Conservation (phyloP, 164 flowering plant genomes). For the Taxillus chinensis region DNA sequence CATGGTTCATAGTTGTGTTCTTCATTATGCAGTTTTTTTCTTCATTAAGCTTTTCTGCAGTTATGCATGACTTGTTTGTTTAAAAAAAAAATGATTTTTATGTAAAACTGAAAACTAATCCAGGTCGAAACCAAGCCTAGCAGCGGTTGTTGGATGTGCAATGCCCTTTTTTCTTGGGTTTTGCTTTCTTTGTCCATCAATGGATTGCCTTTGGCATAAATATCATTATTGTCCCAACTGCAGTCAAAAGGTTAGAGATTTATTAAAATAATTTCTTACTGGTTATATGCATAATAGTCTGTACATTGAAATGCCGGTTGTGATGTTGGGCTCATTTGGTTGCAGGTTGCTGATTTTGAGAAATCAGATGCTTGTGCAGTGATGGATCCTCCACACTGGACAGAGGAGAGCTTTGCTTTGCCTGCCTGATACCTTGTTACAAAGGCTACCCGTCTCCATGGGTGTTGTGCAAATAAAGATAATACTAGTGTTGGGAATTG, state of each 20-base stretch:
- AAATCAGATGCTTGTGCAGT: conserved; percentile 68
- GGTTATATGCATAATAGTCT: background rate
- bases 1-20: background rate
- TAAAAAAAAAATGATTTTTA: no score
- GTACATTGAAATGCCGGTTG: no score
- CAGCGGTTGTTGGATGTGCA: conserved; percentile 84
- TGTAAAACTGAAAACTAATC: background rate
- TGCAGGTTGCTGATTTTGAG: conserved; percentile 83
- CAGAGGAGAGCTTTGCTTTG: conserved; percentile 70
- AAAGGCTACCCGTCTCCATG: no score
- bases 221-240: conserved; percentile 86
- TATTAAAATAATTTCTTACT: background rate
- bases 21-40: background rate
- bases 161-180: conserved; percentile 78
- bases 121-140: conserved; percentile 84
- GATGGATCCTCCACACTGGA: conserved; percentile 75
- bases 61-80: no score
- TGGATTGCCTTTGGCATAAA: conserved; percentile 98
- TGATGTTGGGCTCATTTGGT: background rate
- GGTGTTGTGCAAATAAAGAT: no score
- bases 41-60: no score
- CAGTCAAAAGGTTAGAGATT: conserved; percentile 46
- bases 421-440: conserved; percentile 33
- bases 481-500: no score
- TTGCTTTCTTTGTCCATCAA: conserved; percentile 86